Percentiles rank a stretch among this genome's conserved stretches.
Evolutionary conservation across 2,329 filamentous ascomycete species (phyloP).

Genomic region (Penicillium capsulatum): DNA sequence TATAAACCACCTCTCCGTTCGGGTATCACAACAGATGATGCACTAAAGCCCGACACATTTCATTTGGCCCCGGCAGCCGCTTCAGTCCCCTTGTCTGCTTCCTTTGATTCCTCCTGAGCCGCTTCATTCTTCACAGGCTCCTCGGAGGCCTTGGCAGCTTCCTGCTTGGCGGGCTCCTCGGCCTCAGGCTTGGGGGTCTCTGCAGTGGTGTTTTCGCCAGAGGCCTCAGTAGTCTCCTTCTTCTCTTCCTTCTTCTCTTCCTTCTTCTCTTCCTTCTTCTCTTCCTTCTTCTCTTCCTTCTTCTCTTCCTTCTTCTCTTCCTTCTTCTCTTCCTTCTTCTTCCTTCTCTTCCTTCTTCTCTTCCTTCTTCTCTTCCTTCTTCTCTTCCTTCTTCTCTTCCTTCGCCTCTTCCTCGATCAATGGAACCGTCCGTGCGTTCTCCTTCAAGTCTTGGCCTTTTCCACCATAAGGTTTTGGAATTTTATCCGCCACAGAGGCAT

Average conservation of each 20-base stretch:
- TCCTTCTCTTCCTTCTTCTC: constrained; percentile 34
- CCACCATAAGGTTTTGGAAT: constrained; percentile 79
- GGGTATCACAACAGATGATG: constrained; percentile 24
- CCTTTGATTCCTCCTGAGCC: constrained; percentile 7
- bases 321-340: constrained; percentile 21
- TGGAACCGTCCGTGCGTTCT: constrained; percentile 30
- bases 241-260: no score
- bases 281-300: constrained; percentile 10
- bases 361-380: constrained; percentile 28
- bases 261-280: constrained; percentile 37
- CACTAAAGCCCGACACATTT: not conserved
- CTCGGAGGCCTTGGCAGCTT: constrained; percentile 13
- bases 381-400: constrained; percentile 6
- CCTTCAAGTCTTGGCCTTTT: constrained; percentile 53
- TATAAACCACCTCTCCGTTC: constrained; percentile 12
- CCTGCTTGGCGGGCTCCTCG: constrained; percentile 13
- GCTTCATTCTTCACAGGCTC: constrained; percentile 17
- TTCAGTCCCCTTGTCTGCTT: constrained; percentile 10
- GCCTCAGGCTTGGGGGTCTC: constrained; percentile 4
- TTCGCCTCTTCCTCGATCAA: constrained; percentile 25
- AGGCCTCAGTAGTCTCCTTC: constrained; percentile 12
- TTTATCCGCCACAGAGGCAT: constrained; percentile 53
- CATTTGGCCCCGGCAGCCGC: not conserved
- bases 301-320: constrained; percentile 8
- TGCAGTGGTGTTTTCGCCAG: constrained; percentile 1